phyloP scores from a whole-genome alignment of 768 basidiomycete species.

The Russula griseocarnosa region DNA sequence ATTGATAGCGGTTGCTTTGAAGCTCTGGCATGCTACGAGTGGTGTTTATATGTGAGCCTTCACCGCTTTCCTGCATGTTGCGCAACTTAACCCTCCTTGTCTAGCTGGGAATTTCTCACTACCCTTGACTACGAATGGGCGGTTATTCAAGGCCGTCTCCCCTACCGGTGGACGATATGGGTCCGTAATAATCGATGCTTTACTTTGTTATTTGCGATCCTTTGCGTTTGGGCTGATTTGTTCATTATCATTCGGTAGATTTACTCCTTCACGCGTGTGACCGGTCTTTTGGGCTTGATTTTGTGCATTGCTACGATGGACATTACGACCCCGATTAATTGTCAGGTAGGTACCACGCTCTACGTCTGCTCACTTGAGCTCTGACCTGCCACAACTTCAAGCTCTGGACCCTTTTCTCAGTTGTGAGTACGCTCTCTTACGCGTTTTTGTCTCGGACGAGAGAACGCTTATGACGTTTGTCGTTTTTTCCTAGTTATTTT shows the following conservation, averaged over 20 bases:
- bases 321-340: not conserved
- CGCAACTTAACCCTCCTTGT: not conserved
- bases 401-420: not conserved
- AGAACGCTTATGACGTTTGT: not conserved
- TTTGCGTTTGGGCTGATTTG: not conserved
- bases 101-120: not conserved
- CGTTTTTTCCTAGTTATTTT: not conserved
- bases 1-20: not conserved
- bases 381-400: not conserved
- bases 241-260: not conserved
- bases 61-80: not conserved
- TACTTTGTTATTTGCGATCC: not conserved
- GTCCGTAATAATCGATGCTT: not conserved
- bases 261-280: not conserved
- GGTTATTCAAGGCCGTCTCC: not conserved
- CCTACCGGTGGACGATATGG: constrained; percentile 4
- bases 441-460: not conserved
- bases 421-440: not conserved
- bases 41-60: not conserved
- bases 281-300: not conserved
- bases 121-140: not conserved
- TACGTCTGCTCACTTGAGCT: not conserved
- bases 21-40: not conserved
- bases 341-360: not conserved
- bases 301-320: not conserved